Conservation (phyloP, 2,329 filamentous ascomycete species). For the Tolypocladium amazonense region DNA sequence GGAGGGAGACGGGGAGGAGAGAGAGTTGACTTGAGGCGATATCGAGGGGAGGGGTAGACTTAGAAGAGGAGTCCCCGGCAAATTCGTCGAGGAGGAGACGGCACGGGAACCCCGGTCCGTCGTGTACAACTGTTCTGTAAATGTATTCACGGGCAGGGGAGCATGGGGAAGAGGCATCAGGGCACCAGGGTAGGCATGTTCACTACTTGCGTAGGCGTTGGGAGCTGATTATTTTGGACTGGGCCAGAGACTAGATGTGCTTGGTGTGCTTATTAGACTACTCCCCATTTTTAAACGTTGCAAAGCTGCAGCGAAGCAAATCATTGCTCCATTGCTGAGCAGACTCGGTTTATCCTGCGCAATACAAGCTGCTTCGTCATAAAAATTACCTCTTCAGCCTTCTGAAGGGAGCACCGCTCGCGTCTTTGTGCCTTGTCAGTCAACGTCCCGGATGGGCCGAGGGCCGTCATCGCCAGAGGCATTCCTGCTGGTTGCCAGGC, state of each 20-base stretch:
- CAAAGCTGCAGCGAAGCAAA: neutral
- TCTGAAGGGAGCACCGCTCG: neutral
- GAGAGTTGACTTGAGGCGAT: neutral
- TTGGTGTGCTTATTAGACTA: neutral
- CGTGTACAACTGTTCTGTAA: neutral
- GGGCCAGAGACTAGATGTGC: neutral
- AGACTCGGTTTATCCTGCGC: constrained; percentile 4
- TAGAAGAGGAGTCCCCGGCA: neutral
- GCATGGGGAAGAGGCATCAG: neutral
- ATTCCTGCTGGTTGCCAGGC: neutral
- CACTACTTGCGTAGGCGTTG: neutral
- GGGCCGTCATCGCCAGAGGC: neutral
- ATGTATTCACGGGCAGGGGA: neutral
- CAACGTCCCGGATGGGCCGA: neutral
- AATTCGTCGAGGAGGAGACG: neutral
- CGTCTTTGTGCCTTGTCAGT: neutral
- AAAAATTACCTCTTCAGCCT: neutral
- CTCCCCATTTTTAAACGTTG: neutral
- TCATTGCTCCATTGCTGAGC: neutral
- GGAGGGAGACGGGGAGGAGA: neutral
- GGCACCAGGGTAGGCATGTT: neutral
- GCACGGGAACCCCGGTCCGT: neutral
- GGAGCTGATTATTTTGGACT: neutral
- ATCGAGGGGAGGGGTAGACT: neutral
- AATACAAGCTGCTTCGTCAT: constrained; percentile 1